phyloP scores from a whole-genome alignment of 1,284 basidiomycete species.

The Rhodotorula sp. region DNA sequence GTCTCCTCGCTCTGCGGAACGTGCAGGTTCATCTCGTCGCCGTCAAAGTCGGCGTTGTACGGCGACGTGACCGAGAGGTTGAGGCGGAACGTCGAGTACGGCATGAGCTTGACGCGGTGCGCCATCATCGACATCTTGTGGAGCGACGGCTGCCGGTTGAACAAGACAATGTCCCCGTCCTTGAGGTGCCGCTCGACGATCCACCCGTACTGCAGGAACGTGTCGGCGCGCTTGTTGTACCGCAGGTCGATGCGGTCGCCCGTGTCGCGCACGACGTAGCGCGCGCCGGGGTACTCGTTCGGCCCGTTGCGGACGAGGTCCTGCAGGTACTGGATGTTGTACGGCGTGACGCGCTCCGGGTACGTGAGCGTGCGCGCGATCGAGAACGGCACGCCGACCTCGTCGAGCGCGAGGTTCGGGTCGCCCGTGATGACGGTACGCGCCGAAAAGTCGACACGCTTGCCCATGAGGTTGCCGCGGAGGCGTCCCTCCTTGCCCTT shows the following conservation, averaged over 20 bases:
- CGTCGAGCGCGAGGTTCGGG: slow-evolving; percentile 92
- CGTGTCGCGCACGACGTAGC: slow-evolving; percentile 96
- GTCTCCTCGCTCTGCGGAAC: slow-evolving; percentile 99
- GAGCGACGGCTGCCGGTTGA: slow-evolving; percentile 96
- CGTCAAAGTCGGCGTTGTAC: slow-evolving; percentile 98
- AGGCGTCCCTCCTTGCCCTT: slow-evolving; percentile 99
- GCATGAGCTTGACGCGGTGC: slow-evolving; percentile 96
- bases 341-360: slow-evolving; percentile 97
- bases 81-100: slow-evolving; percentile 96
- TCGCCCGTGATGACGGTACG: slow-evolving; percentile 99
- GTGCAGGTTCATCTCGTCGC: slow-evolving; percentile 99
- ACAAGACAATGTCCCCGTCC: slow-evolving; percentile 94
- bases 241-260: slow-evolving; percentile 97
- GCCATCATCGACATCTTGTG: slow-evolving; percentile 99
- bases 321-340: slow-evolving; percentile 93
- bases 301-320: slow-evolving; percentile 97
- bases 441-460: slow-evolving; percentile 98
- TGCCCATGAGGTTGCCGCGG: slow-evolving; percentile 98
- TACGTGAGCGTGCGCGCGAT: slow-evolving; percentile 98
- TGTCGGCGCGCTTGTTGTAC: slow-evolving; percentile 97
- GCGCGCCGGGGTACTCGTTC: slow-evolving; percentile 90
- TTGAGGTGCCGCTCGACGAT: slow-evolving; percentile 97
- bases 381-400: slow-evolving; percentile 95
- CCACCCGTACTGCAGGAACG: slow-evolving; percentile 97
- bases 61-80: slow-evolving; percentile 89